Percentiles rank a stretch among this genome's conserved stretches.
Conservation (phyloP, 257 asterid species). For the Gentiana macrophylla region DNA sequence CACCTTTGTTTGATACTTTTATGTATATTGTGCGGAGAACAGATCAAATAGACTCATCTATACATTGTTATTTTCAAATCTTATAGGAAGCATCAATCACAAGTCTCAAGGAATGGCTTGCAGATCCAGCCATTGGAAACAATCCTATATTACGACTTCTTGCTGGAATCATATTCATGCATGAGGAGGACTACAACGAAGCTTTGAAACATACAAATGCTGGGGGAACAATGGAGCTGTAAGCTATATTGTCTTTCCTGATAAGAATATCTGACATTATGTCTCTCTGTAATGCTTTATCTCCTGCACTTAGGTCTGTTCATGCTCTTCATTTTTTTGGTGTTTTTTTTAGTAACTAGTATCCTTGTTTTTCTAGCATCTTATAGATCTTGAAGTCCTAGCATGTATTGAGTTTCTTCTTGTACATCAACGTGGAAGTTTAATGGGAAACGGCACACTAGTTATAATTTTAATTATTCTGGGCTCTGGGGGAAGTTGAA, state of each 20-base stretch:
- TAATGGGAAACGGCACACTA: too few relatives aligned
- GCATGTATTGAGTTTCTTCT: too few relatives aligned
- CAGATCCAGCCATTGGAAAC: constrained; percentile 82
- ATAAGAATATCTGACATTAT: constrained; percentile 1
- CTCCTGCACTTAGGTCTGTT: background rate
- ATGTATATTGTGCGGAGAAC: background rate
- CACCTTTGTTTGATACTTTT: too few relatives aligned
- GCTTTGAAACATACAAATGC: constrained; percentile 92
- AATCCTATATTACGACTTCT: constrained; percentile 75
- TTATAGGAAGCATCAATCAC: constrained; percentile 59
- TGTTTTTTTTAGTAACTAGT: too few relatives aligned
- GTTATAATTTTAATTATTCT: too few relatives aligned
- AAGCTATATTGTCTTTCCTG: constrained; percentile 23
- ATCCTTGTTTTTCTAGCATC: too few relatives aligned
- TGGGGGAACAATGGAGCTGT: constrained; percentile 97
- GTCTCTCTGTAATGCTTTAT: background rate
- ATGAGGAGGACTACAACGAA: constrained; percentile 89
- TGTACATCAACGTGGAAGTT: too few relatives aligned
- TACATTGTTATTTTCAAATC: constrained; percentile 9
- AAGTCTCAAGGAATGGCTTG: constrained; percentile 76
- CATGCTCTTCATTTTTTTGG: too few relatives aligned
- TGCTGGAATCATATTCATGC: constrained; percentile 77
- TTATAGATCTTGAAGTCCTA: too few relatives aligned
- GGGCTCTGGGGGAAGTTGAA: too few relatives aligned
- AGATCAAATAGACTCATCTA: constrained; percentile 8